Base-by-base conservation (phyloP, 805 yeast genomes). In the Grigorovia yakushimaensis region DNA sequence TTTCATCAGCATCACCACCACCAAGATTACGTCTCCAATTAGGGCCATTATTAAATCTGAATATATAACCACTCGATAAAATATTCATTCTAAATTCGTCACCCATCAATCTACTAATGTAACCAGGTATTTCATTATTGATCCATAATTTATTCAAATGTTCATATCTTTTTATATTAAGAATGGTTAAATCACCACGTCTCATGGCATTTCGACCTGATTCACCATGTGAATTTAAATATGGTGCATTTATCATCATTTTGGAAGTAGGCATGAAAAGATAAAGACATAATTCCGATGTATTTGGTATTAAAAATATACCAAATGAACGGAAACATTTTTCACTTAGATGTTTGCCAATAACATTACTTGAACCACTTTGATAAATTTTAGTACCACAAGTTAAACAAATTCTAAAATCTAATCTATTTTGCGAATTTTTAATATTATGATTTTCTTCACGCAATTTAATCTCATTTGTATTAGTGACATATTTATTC, bases 151-250 rank as follows among this genome's bases (percentile, higher is more conserved):
- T 73, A 54, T 76, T 81, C 52, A 84, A 64, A 50, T 77, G 72
- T 35, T 71, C 66, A 61, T 77, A 82, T 46, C 94, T 71, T 21
- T 66, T 68, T 17, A 65, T 51, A 55, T 74, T 76, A 48, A 84
- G 67, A 0, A 68, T 68, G 0, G 86, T 86, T 30, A 71, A 56
- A 47, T 73, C 77, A 42, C 81, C 84, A 17, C 78, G 75, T 13
- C 74, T 73, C 50, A 72, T 67, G 2, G 79, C 71, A 18, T 74
- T 74, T 9, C 70, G 68, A 30, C 84, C 84, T 3, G 82, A 74
- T 60, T 85, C 93, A 20, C 94, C 94, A 62, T 84, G 88, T 5
- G 71, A 69, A 47, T 86, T 83, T 58, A 85, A 65, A 58, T 83
- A 85, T 13, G 91, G 93, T 0, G 86, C 84, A 47, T 76, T 76